Conservation (phyloP, 2,329 filamentous ascomycete species). For the Verticillium zaregamsianum region DNA sequence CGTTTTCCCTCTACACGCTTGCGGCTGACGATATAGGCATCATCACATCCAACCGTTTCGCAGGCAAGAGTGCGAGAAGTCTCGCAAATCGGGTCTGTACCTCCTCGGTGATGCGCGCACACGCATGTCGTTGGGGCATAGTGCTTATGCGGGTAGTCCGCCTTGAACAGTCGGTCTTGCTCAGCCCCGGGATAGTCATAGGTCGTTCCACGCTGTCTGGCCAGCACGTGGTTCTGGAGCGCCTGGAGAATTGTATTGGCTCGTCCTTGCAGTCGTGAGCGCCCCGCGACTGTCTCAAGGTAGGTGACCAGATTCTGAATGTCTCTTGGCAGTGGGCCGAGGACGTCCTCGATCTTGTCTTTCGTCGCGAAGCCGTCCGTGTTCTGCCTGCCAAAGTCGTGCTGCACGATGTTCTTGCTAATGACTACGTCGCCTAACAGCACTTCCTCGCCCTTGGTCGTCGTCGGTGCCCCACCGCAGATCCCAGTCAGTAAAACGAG, state of each 20-base stretch:
- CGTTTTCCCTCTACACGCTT: too few relatives aligned
- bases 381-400: conserved; percentile 22
- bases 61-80: too few relatives aligned
- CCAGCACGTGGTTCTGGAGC: background rate
- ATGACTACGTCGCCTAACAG: conserved; percentile 29
- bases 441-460: background rate
- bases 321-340: conserved; percentile 4
- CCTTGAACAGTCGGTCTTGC: conserved; percentile 23
- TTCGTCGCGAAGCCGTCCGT: conserved; percentile 18
- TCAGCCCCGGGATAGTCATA: conserved; percentile 21
- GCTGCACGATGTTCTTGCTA: conserved; percentile 22
- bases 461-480: conserved; percentile 32
- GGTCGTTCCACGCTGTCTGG: conserved; percentile 5
- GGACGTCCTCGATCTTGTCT: conserved; percentile 18
- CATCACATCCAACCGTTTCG: too few relatives aligned
- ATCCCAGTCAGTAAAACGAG: conserved; percentile 33
- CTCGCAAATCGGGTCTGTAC: too few relatives aligned
- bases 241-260: background rate
- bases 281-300: background rate
- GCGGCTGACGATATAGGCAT: too few relatives aligned
- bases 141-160: conserved; percentile 28
- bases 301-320: background rate
- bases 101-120: too few relatives aligned
- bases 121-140: conserved; percentile 6
- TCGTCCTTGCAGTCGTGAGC: background rate